Base-by-base conservation (phyloP, 202 grass and related monocot genomes). In the Zoysia matrella region DNA sequence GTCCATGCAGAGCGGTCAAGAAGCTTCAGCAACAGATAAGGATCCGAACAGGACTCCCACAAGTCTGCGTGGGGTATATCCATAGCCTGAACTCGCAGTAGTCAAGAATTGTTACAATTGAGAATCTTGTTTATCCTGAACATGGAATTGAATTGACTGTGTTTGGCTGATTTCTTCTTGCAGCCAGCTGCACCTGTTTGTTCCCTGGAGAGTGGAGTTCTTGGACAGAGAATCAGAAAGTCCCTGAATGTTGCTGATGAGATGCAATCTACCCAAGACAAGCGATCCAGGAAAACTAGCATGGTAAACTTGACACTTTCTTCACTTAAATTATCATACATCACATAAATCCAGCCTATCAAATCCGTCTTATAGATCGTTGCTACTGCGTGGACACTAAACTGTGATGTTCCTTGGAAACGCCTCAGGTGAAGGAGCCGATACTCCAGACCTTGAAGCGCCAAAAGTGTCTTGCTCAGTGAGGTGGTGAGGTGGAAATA, bases 131-230 rank as follows among this genome's bases (percentile, higher is more conserved):
- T 14, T 72, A 76, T 39, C 71, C 60, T 44, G 65, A 63, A 47
- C 12, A 75, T 72, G 43, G 30, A 36, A 36, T 36, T 36, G 56
- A 66, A 16, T 48, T 87, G 18, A 52, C 63, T 52, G 42, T 68
- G 42, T 68, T 81, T 52, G 60, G 49, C 13, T 77, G 12, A 45
- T 30, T 50, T 57, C 54, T 70, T 10, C 9, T 80, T 81, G 67
- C 82, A 85, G 73, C 76, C 47, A 68, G 75, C 78, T 44, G 78
- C 79, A 63, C 83, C 88, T 63, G 63, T 88, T 81, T 89, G 84
- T 81, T 99, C 96, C 50, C 85, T 95, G 52, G 90, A 99, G 83
- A 99, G 91, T 65, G 93, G 89, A 79, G 96, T 99, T 49, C 79
- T 78, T 56, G 90, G 89, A 66, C 74, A 94, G 78, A 90, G 69